Base-by-base conservation (phyloP, 75 land plant genomes). In the Pseudotsuga menziesii region DNA sequence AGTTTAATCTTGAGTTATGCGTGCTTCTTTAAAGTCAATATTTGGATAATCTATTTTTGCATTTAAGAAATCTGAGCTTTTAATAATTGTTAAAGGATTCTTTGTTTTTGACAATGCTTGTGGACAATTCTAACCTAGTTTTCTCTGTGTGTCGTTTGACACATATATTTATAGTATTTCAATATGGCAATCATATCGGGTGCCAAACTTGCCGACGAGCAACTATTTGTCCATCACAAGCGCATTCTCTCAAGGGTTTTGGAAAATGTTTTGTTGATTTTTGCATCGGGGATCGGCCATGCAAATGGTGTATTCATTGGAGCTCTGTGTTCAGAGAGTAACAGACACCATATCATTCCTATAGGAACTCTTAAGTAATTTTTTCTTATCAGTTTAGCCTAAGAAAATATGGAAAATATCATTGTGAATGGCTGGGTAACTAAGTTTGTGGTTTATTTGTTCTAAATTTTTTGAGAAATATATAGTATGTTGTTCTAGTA, bases 281-380 rank as follows among this genome's bases (percentile, higher is more conserved):
- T 81, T 0, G 86, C 85, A 25, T 67, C 88, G 2, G 91, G 88
- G 23, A 73, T 58, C 3, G 90, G 86, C 56, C 89, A 85, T 29
- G 79, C 84, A 19, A 82, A 81, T n/a, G 91, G 89, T 12, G 80
- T 89, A 29, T 92, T 92, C 78, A 76, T 92, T 35, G 94, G 94
- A 54, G 91, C 89, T 63, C 78, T 87, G 16, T 85, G 83, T 57
- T 48, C 80, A 3, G 41, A 86, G 32, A 75, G 76, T 75, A 92
- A 83, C 64, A 89, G 90, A 73, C 83, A 80, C 66, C 94, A 92
- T 76, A 85, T 88, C 41, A 86, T 88, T 75, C 86, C 90, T 6
- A 35, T 92, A 12, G 94, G 94, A n/a, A 62, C 61, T 23, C 80
- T 91, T 19, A 80, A 88, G 91, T 91, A 81, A 86, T 90, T 58